A percentile compares a stretch with the other conserved stretches of the same genome.
Evolutionary conservation across 495 filamentous ascomycete species (phyloP).

Genomic region (Annulohypoxylon maeteangense): DNA sequence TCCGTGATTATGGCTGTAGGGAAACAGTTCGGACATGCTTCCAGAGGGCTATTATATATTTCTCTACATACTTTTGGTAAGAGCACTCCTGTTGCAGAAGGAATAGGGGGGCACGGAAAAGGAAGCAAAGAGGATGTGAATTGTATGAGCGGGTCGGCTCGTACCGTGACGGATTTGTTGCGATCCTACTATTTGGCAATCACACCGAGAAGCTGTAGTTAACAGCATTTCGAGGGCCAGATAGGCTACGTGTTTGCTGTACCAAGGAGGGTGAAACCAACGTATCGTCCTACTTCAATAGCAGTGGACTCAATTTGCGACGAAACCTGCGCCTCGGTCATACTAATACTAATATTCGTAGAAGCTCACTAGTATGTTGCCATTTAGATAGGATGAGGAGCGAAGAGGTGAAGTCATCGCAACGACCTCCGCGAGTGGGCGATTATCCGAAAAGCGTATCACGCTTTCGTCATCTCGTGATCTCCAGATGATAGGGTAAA

Average conservation of each 20-base stretch:
- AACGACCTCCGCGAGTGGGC: neutral
- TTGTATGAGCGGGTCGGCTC: conserved; percentile 33
- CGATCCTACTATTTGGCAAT: conserved; percentile 23
- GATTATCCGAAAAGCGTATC: neutral
- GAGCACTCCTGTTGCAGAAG: conserved; percentile 20
- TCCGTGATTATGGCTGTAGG: conserved; percentile 9
- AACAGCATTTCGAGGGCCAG: conserved; percentile 8
- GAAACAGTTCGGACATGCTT: conserved; percentile 1
- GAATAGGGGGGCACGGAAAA: conserved; percentile 39
- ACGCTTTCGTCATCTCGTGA: neutral
- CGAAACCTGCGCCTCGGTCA: conserved; percentile 39
- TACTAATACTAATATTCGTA: conserved; percentile 25
- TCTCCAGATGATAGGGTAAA: neutral
- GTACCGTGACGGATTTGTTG: conserved; percentile 33
- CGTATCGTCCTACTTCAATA: conserved; percentile 8
- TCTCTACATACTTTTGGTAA: conserved; percentile 3
- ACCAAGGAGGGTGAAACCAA: conserved; percentile 19
- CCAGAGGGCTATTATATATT: conserved; percentile 31
- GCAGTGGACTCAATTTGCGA: conserved; percentile 31
- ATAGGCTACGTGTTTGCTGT: conserved; percentile 31
- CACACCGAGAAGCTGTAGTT: conserved; percentile 12
- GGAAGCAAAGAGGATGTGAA: conserved; percentile 37
- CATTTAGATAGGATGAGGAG: neutral
- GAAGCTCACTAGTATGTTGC: conserved; percentile 16
- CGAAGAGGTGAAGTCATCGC: conserved; percentile 20